Evolutionary conservation across 2,329 filamentous ascomycete genomes (phyloP).

Genomic region (Nothomitra cinnamomea): DNA sequence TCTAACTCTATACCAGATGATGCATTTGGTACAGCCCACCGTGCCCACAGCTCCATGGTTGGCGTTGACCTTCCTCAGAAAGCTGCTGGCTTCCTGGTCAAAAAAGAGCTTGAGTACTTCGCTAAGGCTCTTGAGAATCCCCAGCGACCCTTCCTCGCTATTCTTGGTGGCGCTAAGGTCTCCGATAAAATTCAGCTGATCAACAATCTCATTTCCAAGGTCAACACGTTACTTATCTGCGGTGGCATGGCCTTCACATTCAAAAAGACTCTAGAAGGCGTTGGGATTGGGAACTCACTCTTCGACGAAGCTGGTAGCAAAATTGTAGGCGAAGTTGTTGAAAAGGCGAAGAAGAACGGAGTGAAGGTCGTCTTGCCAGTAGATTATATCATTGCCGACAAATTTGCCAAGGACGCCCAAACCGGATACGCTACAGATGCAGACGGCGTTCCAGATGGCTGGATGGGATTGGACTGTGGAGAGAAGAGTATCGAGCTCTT

Average conservation of each 20-base stretch:
- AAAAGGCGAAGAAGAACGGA: constrained; percentile 92
- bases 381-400: constrained; percentile 93
- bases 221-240: constrained; percentile 91
- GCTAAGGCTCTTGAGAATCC: constrained; percentile 89
- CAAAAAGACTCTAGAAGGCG: constrained; percentile 92
- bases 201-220: constrained; percentile 96
- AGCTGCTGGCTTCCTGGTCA: constrained; percentile 95
- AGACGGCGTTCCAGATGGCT: constrained; percentile 85
- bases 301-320: constrained; percentile 91
- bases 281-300: constrained; percentile 77
- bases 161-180: constrained; percentile 95
- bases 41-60: constrained; percentile 98
- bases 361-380: constrained; percentile 90
- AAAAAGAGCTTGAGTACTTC: constrained; percentile 99
- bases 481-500: constrained; percentile 76
- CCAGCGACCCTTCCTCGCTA: constrained; percentile 91
- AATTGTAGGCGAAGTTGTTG: constrained; percentile 71
- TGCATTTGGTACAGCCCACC: constrained; percentile 95
- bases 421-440: constrained; percentile 69
- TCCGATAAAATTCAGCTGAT: constrained; percentile 99
- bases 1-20: constrained; percentile 46
- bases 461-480: constrained; percentile 95
- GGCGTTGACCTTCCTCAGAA: constrained; percentile 91
- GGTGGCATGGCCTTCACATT: constrained; percentile 99
- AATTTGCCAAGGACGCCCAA: constrained; percentile 74